These are phyloP conservation scores for Mortierella claussenii DNA, from an alignment of 192 early-diverging fungal species.

Conservation along the genomic window DNA sequence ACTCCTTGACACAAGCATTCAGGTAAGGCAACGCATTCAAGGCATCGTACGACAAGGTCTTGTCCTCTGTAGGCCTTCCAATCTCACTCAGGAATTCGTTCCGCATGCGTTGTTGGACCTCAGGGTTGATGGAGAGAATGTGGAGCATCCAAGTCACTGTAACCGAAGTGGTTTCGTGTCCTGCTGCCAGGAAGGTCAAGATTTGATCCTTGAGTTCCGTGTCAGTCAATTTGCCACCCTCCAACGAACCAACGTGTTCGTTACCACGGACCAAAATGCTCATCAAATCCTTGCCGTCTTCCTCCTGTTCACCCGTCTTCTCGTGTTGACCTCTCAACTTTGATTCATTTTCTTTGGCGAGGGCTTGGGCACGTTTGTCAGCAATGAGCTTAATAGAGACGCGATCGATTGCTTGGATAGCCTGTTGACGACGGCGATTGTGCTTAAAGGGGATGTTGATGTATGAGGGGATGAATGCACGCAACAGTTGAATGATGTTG, in stretches of 20 bases:
- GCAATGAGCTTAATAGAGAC: slow-evolving; percentile 52
- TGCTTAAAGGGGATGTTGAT: slow-evolving; percentile 28
- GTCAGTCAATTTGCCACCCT: slow-evolving; percentile 54
- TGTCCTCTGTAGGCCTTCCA: slow-evolving; percentile 38
- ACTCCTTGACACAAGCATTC: slow-evolving; percentile 64
- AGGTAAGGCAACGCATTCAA: slow-evolving; percentile 61
- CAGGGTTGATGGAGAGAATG: slow-evolving; percentile 57
- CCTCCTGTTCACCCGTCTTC: neutral
- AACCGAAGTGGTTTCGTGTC: slow-evolving; percentile 67
- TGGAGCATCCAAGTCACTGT: slow-evolving; percentile 62
- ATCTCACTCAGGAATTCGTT: slow-evolving; percentile 56
- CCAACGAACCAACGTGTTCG: slow-evolving; percentile 48
- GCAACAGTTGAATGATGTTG: slow-evolving; percentile 17
- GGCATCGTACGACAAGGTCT: slow-evolving; percentile 54
- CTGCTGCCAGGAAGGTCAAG: slow-evolving; percentile 67
- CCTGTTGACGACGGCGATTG: slow-evolving; percentile 12
- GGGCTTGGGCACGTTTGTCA: slow-evolving; percentile 36
- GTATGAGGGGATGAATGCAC: slow-evolving; percentile 39
- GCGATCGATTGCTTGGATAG: slow-evolving; percentile 40
- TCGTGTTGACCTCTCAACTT: too few species aligned
- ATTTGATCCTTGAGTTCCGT: slow-evolving; percentile 63
- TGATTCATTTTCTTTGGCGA: too few species aligned
- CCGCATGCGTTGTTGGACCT: slow-evolving; percentile 55
- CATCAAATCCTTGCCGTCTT: slow-evolving; percentile 52
- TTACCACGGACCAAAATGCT: slow-evolving; percentile 56